These are phyloP conservation scores for Diutina pseudorugosa DNA, from an alignment of 1,139 yeast species.

Conservation along the genomic window DNA sequence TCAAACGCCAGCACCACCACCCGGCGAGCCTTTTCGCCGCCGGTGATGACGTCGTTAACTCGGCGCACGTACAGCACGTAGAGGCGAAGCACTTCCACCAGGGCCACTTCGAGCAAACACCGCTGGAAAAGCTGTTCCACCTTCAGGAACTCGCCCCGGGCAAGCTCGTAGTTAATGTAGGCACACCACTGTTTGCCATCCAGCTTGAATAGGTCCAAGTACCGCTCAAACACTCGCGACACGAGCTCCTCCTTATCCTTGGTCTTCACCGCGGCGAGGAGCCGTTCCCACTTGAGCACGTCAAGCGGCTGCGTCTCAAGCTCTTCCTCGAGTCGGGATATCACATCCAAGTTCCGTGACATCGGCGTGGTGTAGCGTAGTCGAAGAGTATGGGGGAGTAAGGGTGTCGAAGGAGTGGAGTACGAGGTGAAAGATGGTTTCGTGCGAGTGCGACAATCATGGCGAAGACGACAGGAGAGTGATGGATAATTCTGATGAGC, in stretches of 20 bases:
- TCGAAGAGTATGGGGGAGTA: not conserved
- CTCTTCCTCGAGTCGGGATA: slow-evolving; percentile 49
- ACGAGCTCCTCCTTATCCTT: slow-evolving; percentile 57
- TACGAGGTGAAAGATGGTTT: not conserved
- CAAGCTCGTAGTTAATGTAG: slow-evolving; percentile 59
- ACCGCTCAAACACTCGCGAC: slow-evolving; percentile 45
- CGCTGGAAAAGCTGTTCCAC: slow-evolving; percentile 56
- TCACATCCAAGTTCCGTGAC: slow-evolving; percentile 24
- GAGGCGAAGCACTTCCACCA: slow-evolving; percentile 57
- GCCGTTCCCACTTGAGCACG: slow-evolving; percentile 42
- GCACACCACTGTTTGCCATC: slow-evolving; percentile 61
- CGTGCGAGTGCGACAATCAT: not conserved
- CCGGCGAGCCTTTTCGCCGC: slow-evolving; percentile 75
- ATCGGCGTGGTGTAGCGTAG: not conserved
- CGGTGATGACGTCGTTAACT: slow-evolving; percentile 67
- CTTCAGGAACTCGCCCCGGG: slow-evolving; percentile 53
- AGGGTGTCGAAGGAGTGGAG: not conserved
- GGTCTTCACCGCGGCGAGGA: slow-evolving; percentile 40
- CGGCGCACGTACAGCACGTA: slow-evolving; percentile 74
- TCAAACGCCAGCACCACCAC: slow-evolving; percentile 75
- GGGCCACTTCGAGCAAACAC: slow-evolving; percentile 46
- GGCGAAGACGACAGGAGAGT: too few species aligned
- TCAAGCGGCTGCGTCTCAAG: slow-evolving; percentile 46
- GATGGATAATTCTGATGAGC: too few species aligned
- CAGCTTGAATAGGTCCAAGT: slow-evolving; percentile 53